phyloP scores from a whole-genome alignment of 1,284 basidiomycete genomes.

The Ceratobasidium sp. region DNA sequence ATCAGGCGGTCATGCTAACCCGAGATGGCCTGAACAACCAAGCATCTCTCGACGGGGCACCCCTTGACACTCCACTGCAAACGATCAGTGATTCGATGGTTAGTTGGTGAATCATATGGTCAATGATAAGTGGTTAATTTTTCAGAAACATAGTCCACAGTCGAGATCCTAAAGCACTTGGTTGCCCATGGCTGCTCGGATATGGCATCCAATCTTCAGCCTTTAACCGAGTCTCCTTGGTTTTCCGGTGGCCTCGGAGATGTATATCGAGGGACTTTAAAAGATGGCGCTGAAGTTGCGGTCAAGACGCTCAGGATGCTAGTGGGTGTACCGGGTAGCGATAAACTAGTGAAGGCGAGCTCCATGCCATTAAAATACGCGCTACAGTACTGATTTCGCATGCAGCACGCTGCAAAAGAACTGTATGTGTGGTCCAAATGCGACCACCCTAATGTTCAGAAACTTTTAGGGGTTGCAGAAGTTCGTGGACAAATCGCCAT shows the following conservation, averaged over 20 bases:
- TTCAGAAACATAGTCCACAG: neutral
- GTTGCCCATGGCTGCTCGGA: neutral
- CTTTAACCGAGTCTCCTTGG: neutral
- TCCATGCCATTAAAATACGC: neutral
- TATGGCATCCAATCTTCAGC: neutral
- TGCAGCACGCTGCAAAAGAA: neutral
- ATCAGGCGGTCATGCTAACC: neutral
- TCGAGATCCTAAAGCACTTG: neutral
- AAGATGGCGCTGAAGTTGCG: neutral
- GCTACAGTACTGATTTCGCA: neutral
- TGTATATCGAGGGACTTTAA: neutral
- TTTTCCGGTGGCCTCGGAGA: neutral
- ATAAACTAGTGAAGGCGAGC: neutral
- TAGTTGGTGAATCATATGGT: neutral
- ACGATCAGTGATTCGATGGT: neutral
- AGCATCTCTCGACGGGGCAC: neutral
- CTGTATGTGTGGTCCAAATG: conserved; percentile 6
- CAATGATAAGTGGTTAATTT: too few species aligned
- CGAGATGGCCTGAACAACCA: neutral
- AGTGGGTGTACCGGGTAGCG: neutral
- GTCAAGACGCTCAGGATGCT: neutral
- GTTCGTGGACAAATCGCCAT: neutral
- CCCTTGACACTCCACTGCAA: neutral
- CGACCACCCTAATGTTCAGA: neutral
- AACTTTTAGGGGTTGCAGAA: neutral